Evolutionary conservation across 2,329 filamentous ascomycete genomes (phyloP).

Genomic region (Neofusicoccum umdonicola): DNA sequence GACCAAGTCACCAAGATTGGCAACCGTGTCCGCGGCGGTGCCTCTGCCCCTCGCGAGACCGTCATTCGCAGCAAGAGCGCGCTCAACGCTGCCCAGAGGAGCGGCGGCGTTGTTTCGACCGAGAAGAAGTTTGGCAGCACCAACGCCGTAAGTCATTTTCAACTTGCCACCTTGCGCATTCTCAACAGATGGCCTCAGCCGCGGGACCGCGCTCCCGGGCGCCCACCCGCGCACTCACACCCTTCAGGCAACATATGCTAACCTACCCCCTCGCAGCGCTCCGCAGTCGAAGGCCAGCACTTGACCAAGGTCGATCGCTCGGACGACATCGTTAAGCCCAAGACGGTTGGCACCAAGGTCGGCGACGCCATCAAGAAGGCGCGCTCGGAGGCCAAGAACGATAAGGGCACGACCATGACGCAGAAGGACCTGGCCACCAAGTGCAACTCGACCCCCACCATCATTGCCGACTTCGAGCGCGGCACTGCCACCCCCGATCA

Average conservation of each 20-base stretch:
- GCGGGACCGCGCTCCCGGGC: not conserved
- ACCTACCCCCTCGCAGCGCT: slow-evolving; percentile 36
- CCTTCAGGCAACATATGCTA: slow-evolving; percentile 31
- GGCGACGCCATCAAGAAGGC: slow-evolving; percentile 78
- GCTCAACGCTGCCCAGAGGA: slow-evolving; percentile 85
- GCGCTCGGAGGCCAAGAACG: slow-evolving; percentile 78
- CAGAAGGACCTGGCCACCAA: slow-evolving; percentile 84
- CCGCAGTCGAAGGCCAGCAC: slow-evolving; percentile 77
- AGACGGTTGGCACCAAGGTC: slow-evolving; percentile 75
- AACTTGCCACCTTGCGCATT: slow-evolving; percentile 6
- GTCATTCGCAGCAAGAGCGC: slow-evolving; percentile 81
- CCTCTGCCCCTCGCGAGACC: slow-evolving; percentile 70
- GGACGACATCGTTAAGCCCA: slow-evolving; percentile 97
- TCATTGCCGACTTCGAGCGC: slow-evolving; percentile 83
- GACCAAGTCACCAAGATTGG: slow-evolving; percentile 90
- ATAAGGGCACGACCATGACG: slow-evolving; percentile 70
- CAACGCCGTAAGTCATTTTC: slow-evolving; percentile 68
- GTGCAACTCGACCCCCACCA: slow-evolving; percentile 79
- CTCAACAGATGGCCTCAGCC: not conserved
- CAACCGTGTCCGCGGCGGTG: slow-evolving; percentile 71
- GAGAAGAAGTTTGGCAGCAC: slow-evolving; percentile 87
- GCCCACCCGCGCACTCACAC: not conserved
- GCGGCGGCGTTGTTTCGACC: slow-evolving; percentile 71
- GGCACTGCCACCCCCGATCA: slow-evolving; percentile 77
- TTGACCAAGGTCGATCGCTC: slow-evolving; percentile 96